A percentile compares a stretch with the other conserved stretches of the same genome.
Evolutionary conservation across 1,284 basidiomycete species (phyloP).

Genomic region (Ustilago esculenta): DNA sequence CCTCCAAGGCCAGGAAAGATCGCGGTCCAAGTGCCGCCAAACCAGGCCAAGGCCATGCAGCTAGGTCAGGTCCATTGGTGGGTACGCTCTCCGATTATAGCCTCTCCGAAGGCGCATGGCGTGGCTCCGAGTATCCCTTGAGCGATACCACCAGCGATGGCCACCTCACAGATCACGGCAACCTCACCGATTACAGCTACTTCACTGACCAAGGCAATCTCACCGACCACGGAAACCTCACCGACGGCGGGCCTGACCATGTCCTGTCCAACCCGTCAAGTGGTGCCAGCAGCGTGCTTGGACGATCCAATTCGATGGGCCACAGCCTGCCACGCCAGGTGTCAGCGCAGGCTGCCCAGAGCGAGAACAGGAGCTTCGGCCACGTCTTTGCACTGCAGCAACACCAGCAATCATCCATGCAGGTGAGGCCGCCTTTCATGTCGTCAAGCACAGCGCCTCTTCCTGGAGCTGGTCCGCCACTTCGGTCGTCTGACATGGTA

Average conservation of each 20-base stretch:
- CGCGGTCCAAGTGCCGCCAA: constrained; percentile 35
- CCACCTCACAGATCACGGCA: constrained; percentile 50
- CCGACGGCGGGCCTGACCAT: constrained; percentile 28
- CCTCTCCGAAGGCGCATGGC: constrained; percentile 40
- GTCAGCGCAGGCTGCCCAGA: constrained; percentile 5
- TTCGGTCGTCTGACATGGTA: constrained; percentile 38
- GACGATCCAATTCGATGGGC: constrained; percentile 31
- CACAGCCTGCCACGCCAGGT: constrained; percentile 12
- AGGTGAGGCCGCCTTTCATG: constrained; percentile 30
- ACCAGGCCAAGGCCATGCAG: constrained; percentile 27
- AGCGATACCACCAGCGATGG: constrained; percentile 54
- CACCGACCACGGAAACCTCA: constrained; percentile 42
- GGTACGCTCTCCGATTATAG: constrained; percentile 31
- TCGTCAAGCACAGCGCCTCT: constrained; percentile 40
- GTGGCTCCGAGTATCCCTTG: constrained; percentile 36
- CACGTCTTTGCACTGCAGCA: constrained; percentile 29
- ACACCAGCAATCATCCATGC: constrained; percentile 21
- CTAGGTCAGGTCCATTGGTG: constrained; percentile 1
- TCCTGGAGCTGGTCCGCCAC: constrained; percentile 20
- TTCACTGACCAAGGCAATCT: constrained; percentile 41
- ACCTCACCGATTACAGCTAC: constrained; percentile 45
- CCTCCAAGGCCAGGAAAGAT: constrained; percentile 52
- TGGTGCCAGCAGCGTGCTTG: constrained; percentile 31
- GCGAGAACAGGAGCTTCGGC: constrained; percentile 19
- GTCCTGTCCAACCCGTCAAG: constrained; percentile 26